These are phyloP conservation scores for Craspedostauros australis DNA, from an alignment of 108 stramenopile species.

Conservation along the genomic window DNA sequence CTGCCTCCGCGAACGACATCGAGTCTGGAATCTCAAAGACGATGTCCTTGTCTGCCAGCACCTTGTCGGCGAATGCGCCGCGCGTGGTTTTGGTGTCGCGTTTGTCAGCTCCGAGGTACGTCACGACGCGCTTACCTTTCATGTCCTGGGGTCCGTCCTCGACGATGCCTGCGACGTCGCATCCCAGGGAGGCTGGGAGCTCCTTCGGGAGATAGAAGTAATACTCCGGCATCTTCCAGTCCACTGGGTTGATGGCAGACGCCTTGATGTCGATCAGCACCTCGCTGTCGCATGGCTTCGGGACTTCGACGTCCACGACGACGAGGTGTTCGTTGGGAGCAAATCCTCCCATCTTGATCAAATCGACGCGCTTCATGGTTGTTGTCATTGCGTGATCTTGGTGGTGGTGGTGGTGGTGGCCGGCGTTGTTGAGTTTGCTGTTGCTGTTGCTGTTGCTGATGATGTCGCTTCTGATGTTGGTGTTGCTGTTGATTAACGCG, in stretches of 20 bases:
- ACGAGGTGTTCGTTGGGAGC: not conserved
- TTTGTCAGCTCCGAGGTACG: constrained; percentile 3
- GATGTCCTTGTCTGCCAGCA: not conserved
- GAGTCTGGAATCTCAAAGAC: not conserved
- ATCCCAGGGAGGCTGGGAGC: not conserved
- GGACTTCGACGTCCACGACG: not conserved
- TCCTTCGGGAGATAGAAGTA: constrained; percentile 13
- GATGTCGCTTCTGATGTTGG: no score
- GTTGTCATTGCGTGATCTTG: no score
- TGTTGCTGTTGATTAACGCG: no score
- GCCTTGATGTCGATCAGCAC: constrained; percentile 23
- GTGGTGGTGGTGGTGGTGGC: no score
- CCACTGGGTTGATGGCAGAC: constrained; percentile 28
- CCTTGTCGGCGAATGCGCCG: not conserved
- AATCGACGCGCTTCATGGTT: constrained; percentile 4
- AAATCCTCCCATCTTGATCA: not conserved
- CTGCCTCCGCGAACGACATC: not conserved
- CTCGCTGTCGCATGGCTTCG: constrained; percentile 7
- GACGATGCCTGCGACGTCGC: constrained; percentile 2
- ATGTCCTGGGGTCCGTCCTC: no score
- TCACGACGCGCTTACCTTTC: not conserved
- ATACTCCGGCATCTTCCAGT: constrained; percentile 29
- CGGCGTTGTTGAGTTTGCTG: no score
- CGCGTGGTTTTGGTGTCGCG: not conserved
- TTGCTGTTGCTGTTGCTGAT: no score